Evolutionary conservation across 148 eudicot genomes (phyloP).

Genomic region (Pharnaceum exiguum): DNA sequence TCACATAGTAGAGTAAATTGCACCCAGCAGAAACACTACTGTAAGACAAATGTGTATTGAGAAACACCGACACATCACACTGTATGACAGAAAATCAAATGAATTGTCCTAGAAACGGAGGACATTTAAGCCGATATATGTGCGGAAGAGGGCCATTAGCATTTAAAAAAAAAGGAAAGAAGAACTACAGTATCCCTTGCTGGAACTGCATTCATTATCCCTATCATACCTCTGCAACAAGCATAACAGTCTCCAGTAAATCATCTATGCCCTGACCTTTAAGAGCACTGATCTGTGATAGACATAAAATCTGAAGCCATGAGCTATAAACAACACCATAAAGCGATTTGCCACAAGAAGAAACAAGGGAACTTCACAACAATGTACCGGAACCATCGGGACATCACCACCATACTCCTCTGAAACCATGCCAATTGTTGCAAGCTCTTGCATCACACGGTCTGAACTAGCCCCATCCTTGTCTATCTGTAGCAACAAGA

Average conservation of each 20-base stretch:
- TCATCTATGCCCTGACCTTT: slow-evolving; percentile 89
- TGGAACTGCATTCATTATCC: slow-evolving; percentile 6
- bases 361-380: not conserved
- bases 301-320: slow-evolving; percentile 6
- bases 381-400: slow-evolving; percentile 81
- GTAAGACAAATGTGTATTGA: too few relatives aligned
- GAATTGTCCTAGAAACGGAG: too few relatives aligned
- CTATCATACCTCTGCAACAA: slow-evolving; percentile 85
- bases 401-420: slow-evolving; percentile 97
- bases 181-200: not conserved
- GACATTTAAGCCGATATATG: not conserved
- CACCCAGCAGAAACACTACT: too few relatives aligned
- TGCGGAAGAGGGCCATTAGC: not conserved
- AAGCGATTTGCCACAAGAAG: not conserved
- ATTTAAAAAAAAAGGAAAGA: slow-evolving; percentile 6
- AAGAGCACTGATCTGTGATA: slow-evolving; percentile 85
- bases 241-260: slow-evolving; percentile 86
- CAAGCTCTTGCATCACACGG: slow-evolving; percentile 93
- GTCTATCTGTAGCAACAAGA: slow-evolving; percentile 54
- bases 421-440: slow-evolving; percentile 81
- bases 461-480: slow-evolving; percentile 99
- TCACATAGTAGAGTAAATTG: too few relatives aligned
- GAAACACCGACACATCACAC: too few relatives aligned
- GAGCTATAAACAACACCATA: not conserved
- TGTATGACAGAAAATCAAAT: too few relatives aligned